Base-by-base conservation (phyloP, 1,139 yeast species). In the Williopsis jadinii region DNA sequence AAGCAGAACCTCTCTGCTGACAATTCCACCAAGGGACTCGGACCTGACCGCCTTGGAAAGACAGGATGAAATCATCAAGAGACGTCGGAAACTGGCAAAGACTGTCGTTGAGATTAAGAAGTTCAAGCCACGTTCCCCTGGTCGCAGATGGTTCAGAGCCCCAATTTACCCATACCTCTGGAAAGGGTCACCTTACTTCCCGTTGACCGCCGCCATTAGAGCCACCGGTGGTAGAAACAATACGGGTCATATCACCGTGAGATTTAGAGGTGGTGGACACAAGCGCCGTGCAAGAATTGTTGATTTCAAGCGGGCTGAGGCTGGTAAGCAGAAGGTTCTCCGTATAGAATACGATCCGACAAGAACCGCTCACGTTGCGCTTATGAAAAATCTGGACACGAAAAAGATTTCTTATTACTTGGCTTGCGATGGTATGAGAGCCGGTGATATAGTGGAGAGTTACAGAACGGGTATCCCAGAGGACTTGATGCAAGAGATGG, bases 181-280 rank as follows among this genome's bases (percentile, higher is more conserved):
- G 73, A 84, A 82, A 56, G 97, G 97, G 9, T 71, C 80, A 41
- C 97, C 98, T 3, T 66, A 84, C 41, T 72, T 73, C 58, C 80
- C 80, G 42, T 71, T 92, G 58, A 92, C 99, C 0, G 73, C 73
- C 26, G 77, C 90, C 32, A 78, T 77, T 56, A 80, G 81, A 60
- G 75, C 77, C 47, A 77, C 79, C 38, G 84, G 95, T 41, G 99
- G 99, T 51, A 81, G 99, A 67, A 90, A 92, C 62, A 74, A 84
- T 63, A 71, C 83, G 11, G 99, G 99, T 53, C 75, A 77, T 52
- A 86, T 92, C 55, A 86, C 96, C 9, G 83, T 87, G 35, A 79
- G 98, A 60, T 97, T 94, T 61, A 80, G 94, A 63, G 98, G 98
- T 61, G 98, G 98, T 56, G 98, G 97, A 36, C 95, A 86, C 61